Percentiles rank a stretch among this genome's conserved stretches.
These are phyloP conservation scores for Xylariaceae sp. DNA, from an alignment of 2,329 filamentous ascomycete genomes.

Conservation along the genomic window DNA sequence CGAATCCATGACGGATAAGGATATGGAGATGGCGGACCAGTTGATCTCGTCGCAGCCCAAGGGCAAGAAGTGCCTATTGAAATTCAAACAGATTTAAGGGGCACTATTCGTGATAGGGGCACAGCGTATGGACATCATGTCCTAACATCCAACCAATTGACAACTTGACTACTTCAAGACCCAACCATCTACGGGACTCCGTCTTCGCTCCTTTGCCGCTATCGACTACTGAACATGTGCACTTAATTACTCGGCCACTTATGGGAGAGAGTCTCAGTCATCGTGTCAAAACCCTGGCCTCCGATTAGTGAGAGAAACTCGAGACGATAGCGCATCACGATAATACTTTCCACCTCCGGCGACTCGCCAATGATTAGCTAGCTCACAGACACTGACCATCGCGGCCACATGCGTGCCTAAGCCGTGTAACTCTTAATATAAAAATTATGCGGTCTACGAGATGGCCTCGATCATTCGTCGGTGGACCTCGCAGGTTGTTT, in stretches of 20 bases:
- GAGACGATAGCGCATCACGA: not conserved
- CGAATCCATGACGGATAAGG: constrained; percentile 45
- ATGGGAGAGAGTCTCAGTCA: not conserved
- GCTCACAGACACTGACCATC: not conserved
- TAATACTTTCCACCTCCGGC: not conserved
- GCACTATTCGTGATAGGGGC: not conserved
- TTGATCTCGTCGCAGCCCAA: constrained; percentile 60
- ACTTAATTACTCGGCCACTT: not conserved
- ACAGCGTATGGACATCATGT: not conserved
- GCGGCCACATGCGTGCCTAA: not conserved
- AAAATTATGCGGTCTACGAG: not conserved
- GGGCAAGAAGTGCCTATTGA: constrained; percentile 54
- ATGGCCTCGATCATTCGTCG: not conserved
- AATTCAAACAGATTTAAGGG: constrained; percentile 32
- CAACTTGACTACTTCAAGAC: not conserved
- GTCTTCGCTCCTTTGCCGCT: not conserved
- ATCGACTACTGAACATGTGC: not conserved
- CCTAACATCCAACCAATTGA: not conserved
- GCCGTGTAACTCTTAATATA: not conserved
- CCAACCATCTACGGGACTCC: not conserved
- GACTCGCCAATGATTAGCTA: not conserved
- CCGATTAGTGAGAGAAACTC: not conserved
- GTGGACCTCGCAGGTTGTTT: not conserved
- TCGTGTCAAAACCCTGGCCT: not conserved
- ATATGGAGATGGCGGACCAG: constrained; percentile 63